phyloP scores from a whole-genome alignment of 768 basidiomycete species.

The Auricularia sp. region DNA sequence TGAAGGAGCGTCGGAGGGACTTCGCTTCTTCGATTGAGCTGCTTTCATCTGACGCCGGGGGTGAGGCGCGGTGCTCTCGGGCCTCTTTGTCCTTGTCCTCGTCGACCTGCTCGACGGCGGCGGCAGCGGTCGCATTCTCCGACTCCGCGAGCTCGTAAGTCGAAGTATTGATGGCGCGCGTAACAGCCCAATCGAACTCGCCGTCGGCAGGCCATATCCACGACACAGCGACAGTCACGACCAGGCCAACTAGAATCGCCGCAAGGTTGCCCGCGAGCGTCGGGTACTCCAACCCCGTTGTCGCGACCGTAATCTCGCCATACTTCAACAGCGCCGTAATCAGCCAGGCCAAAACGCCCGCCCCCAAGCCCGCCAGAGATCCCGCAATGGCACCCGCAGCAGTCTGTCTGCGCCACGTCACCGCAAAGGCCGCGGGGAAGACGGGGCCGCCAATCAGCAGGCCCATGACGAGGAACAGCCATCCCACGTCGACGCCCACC shows the following conservation, averaged over 20 bases:
- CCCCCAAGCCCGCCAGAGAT: conserved; percentile 17
- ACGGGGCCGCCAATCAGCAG: conserved; percentile 17
- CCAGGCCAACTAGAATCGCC: conserved; percentile 17
- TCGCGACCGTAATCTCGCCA: conserved; percentile 18
- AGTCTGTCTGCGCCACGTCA: conserved; percentile 17
- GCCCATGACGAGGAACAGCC: conserved; percentile 20
- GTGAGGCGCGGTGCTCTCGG: not conserved
- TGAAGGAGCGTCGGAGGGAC: not conserved
- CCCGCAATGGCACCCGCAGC: conserved; percentile 18
- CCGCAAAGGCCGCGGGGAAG: conserved; percentile 14
- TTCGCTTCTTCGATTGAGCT: not conserved
- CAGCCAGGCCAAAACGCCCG: conserved; percentile 20
- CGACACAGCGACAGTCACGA: conserved; percentile 17
- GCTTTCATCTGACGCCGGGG: not conserved
- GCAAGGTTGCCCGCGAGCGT: conserved; percentile 21
- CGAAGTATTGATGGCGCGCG: conserved; percentile 6
- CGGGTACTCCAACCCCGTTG: conserved; percentile 17
- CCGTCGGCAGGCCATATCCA: conserved; percentile 15
- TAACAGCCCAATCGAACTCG: conserved; percentile 21
- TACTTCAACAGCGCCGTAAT: conserved; percentile 14
- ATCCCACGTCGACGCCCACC: conserved; percentile 22
- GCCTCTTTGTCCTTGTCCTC: not conserved
- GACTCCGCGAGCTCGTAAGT: not conserved
- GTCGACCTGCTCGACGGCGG: not conserved
- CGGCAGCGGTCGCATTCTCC: not conserved